A percentile compares a stretch with the other conserved stretches of the same genome.
These are phyloP conservation scores for Bonia amplexicaulis DNA, from an alignment of 176 grass and related monocot genomes.

Conservation along the genomic window DNA sequence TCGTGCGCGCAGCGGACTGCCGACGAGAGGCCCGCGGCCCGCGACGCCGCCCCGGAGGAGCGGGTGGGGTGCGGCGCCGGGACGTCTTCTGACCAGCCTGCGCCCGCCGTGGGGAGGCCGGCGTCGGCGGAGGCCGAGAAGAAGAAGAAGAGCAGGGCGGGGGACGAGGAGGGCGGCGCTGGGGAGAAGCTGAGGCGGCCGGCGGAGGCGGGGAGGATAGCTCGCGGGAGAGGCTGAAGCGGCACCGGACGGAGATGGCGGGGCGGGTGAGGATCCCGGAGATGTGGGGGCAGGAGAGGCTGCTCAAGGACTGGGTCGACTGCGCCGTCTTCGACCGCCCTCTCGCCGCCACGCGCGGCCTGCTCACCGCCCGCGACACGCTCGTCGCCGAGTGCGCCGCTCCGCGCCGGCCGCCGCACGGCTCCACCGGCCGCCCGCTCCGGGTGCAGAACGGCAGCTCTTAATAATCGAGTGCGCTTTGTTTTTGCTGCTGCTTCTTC, in stretches of 20 bases:
- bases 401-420: slow-evolving; percentile 12
- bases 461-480: background rate
- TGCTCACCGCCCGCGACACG: slow-evolving; percentile 43
- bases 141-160: background rate
- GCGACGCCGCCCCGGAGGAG: background rate
- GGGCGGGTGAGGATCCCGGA: slow-evolving; percentile 58
- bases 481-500: background rate
- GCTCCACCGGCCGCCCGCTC: background rate
- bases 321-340: slow-evolving; percentile 52
- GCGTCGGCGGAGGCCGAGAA: background rate
- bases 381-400: slow-evolving; percentile 43
- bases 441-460: slow-evolving; percentile 43
- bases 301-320: slow-evolving; percentile 56
- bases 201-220: slow-evolving; percentile 10
- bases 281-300: slow-evolving; percentile 53
- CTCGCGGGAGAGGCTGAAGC: slow-evolving; percentile 54
- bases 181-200: background rate
- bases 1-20: background rate
- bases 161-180: background rate
- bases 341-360: slow-evolving; percentile 38
- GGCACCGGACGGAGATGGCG: slow-evolving; percentile 54
- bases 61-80: background rate
- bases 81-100: background rate
- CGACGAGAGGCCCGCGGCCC: background rate
- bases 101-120: background rate